phyloP scores from a whole-genome alignment of 176 grass and related monocot species.

The Alloteropsis semialata region DNA sequence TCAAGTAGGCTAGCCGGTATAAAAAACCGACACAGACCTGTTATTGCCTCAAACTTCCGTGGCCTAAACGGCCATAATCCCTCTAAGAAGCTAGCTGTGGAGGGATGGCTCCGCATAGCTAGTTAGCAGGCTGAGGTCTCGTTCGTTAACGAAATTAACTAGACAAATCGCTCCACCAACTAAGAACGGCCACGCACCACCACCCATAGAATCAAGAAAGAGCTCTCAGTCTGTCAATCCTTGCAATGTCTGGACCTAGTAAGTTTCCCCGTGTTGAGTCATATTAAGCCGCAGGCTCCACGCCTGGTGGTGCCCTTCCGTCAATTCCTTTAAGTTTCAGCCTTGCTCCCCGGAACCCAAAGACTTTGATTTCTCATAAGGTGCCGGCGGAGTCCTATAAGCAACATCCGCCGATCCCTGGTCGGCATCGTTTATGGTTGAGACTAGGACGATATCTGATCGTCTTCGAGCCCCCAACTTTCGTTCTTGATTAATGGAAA shows the following conservation, averaged over 20 bases:
- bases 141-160: constrained; percentile 74
- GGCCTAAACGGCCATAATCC: constrained; percentile 60
- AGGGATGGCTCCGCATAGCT: constrained; percentile 57
- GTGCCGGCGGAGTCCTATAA: constrained; percentile 61
- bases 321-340: constrained; percentile 75
- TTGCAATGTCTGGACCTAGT: no score
- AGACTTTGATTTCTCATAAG: constrained; percentile 92
- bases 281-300: constrained; percentile 26
- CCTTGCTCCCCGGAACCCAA: no score
- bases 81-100: constrained; percentile 67
- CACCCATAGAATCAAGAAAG: no score
- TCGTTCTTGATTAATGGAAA: constrained; percentile 73
- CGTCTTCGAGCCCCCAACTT: constrained; percentile 57
- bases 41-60: constrained; percentile 77
- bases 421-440: constrained; percentile 67
- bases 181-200: no score
- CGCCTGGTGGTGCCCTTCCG: constrained; percentile 24
- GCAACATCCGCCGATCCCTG: constrained; percentile 70
- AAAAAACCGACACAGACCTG: constrained; percentile 59
- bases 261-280: constrained; percentile 40
- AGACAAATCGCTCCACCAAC: constrained; percentile 75
- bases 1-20: no score
- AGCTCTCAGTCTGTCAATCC: no score
- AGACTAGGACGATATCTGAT: constrained; percentile 53
- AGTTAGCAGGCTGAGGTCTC: constrained; percentile 75